Evolutionary conservation across 768 basidiomycete species (phyloP).

Genomic region (Kwoniella sp.): DNA sequence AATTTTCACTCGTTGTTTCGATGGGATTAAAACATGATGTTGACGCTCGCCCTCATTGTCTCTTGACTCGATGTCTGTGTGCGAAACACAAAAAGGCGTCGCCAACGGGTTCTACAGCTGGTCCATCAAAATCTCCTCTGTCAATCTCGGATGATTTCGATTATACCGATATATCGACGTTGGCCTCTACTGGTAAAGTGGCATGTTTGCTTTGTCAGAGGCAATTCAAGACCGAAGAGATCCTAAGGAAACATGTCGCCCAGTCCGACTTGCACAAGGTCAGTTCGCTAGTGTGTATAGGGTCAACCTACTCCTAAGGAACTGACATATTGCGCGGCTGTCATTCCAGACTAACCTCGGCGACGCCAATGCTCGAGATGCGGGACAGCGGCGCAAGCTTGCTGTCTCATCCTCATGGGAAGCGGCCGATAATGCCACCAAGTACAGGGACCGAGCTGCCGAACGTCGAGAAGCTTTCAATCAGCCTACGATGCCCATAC

Average conservation of each 20-base stretch:
- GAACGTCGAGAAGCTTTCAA: conserved; percentile 88
- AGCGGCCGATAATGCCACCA: conserved; percentile 55
- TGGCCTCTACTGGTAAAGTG: conserved; percentile 60
- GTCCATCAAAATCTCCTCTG: conserved; percentile 7
- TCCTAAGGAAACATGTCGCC: conserved; percentile 83
- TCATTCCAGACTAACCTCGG: conserved; percentile 76
- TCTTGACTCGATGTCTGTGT: conserved; percentile 2
- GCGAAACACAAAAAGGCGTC: conserved; percentile 2
- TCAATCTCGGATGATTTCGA: conserved; percentile 64
- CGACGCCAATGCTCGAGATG: conserved; percentile 56
- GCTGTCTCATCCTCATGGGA: conserved; percentile 32
- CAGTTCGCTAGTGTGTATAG: conserved; percentile 54
- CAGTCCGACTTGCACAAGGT: conserved; percentile 97
- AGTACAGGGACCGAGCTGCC: conserved; percentile 92
- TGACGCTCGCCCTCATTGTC: conserved; percentile 8
- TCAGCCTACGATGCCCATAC: conserved; percentile 80
- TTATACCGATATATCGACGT: conserved; percentile 66
- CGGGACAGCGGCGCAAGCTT: conserved; percentile 70
- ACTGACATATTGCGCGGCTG: conserved; percentile 2
- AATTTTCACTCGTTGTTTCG: not conserved
- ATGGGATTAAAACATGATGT: not conserved
- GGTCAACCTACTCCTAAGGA: conserved; percentile 42
- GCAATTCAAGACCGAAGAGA: conserved; percentile 85
- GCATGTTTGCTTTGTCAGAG: conserved; percentile 89
- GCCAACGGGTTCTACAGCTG: conserved; percentile 4